phyloP scores from a whole-genome alignment of 495 filamentous ascomycete species.

The Lophiotrema nucula region DNA sequence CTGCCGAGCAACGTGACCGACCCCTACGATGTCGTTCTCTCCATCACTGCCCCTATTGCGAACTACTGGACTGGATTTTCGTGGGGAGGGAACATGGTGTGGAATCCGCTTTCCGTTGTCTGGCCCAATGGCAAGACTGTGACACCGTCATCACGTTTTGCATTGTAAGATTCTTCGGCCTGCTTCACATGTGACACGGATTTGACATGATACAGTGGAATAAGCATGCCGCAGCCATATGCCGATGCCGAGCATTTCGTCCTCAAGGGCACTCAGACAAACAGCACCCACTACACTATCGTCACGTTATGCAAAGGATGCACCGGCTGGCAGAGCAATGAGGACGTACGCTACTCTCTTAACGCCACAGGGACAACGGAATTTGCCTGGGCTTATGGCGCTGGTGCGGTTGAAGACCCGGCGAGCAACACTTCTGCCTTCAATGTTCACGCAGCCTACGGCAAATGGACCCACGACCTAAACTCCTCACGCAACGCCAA shows the following conservation, averaged over 20 bases:
- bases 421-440: conserved; percentile 29
- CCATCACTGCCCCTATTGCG: conserved; percentile 17
- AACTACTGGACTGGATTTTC: conserved; percentile 25
- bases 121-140: conserved; percentile 25
- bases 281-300: conserved; percentile 52
- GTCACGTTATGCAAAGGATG: conserved; percentile 48
- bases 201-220: conserved; percentile 16
- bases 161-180: conserved; percentile 27
- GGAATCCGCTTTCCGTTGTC: conserved; percentile 27
- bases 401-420: conserved; percentile 19
- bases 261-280: conserved; percentile 46
- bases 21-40: conserved; percentile 28
- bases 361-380: conserved; percentile 17
- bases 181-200: background rate
- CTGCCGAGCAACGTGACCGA: conserved; percentile 20
- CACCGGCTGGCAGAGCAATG: conserved; percentile 32
- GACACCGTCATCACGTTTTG: conserved; percentile 19
- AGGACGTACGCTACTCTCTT: conserved; percentile 15
- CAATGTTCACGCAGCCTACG: conserved; percentile 25
- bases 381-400: conserved; percentile 31
- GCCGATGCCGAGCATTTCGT: conserved; percentile 45
- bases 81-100: conserved; percentile 31
- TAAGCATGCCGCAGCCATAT: conserved; percentile 46
- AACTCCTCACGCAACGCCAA: conserved; percentile 27
- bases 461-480: conserved; percentile 30